Conservation (phyloP, 2,329 filamentous ascomycete genomes). For the Aspergillus neotritici region DNA sequence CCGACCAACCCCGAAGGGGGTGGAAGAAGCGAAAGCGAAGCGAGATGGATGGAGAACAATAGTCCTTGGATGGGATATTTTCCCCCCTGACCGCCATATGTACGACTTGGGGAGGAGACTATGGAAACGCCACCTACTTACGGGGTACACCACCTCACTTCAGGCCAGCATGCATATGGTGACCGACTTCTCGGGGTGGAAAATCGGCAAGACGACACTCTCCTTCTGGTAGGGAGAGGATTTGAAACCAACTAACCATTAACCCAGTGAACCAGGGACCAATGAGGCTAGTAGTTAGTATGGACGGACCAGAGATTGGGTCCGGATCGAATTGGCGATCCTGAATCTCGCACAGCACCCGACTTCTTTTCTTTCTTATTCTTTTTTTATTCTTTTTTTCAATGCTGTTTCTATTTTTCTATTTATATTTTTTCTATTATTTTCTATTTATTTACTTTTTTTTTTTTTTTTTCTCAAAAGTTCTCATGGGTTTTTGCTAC, state of each 20-base stretch:
- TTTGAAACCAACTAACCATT: no score
- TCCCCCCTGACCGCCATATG: conserved; percentile 5
- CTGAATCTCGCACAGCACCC: conserved; percentile 1
- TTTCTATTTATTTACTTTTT: background rate
- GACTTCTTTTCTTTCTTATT: background rate
- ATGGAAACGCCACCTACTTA: conserved; percentile 9
- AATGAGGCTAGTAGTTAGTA: no score
- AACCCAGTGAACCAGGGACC: no score
- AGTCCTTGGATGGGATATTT: background rate
- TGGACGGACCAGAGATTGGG: background rate
- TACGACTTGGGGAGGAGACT: conserved; percentile 4
- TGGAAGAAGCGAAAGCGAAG: background rate
- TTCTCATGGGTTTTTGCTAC: no score
- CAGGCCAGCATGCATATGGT: background rate
- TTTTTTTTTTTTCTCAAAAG: background rate
- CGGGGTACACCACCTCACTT: conserved; percentile 8
- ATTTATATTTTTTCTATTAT: background rate
- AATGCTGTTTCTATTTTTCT: no score
- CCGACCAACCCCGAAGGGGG: background rate
- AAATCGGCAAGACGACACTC: no score
- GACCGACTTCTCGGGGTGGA: no score
- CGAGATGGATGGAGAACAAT: background rate
- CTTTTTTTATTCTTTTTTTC: background rate
- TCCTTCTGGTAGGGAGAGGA: no score
- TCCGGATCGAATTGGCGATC: conserved; percentile 8